phyloP scores from a whole-genome alignment of 2,329 filamentous ascomycete genomes.

The Aureobasidium sp. region DNA sequence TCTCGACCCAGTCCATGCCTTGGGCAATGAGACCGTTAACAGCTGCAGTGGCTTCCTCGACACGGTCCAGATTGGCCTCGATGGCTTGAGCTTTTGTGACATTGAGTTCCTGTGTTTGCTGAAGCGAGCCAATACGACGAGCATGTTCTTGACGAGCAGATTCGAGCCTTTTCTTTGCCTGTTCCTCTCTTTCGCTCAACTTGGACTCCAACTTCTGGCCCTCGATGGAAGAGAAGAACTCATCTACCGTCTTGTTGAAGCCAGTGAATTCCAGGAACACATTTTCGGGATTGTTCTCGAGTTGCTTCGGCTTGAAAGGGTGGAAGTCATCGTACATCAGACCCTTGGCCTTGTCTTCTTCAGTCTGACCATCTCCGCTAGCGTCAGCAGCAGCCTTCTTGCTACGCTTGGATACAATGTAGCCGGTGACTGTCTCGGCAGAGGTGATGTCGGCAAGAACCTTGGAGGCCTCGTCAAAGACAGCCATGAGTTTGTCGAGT shows the following conservation, averaged over 20 bases:
- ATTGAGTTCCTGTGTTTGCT: slow-evolving; percentile 75
- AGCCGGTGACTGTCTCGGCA: slow-evolving; percentile 63
- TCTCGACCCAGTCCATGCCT: slow-evolving; percentile 96
- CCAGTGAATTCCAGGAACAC: slow-evolving; percentile 70
- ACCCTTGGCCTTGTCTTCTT: slow-evolving; percentile 33
- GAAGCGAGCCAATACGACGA: slow-evolving; percentile 75
- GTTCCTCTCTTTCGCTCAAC: slow-evolving; percentile 72
- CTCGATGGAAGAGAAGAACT: slow-evolving; percentile 95
- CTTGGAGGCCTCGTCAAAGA: slow-evolving; percentile 62
- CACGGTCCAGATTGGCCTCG: slow-evolving; percentile 80
- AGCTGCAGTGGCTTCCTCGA: slow-evolving; percentile 87
- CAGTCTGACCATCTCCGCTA: slow-evolving; percentile 31
- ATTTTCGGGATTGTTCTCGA: slow-evolving; percentile 58
- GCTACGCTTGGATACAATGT: slow-evolving; percentile 62
- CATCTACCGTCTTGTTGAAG: slow-evolving; percentile 90
- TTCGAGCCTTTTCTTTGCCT: slow-evolving; percentile 77
- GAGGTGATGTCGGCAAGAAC: slow-evolving; percentile 64
- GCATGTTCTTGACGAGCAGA: slow-evolving; percentile 76
- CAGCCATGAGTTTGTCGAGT: slow-evolving; percentile 59
- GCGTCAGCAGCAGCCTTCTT: slow-evolving; percentile 23
- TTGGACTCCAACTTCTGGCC: slow-evolving; percentile 84
- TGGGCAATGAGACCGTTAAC: slow-evolving; percentile 87
- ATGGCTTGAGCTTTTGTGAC: slow-evolving; percentile 84
- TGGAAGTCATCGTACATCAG: slow-evolving; percentile 92
- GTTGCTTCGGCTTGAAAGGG: slow-evolving; percentile 78